A percentile compares a stretch with the other conserved stretches of the same genome.
Evolutionary conservation across 176 grass and related monocot species (phyloP).

Genomic region (Carex parvula): DNA sequence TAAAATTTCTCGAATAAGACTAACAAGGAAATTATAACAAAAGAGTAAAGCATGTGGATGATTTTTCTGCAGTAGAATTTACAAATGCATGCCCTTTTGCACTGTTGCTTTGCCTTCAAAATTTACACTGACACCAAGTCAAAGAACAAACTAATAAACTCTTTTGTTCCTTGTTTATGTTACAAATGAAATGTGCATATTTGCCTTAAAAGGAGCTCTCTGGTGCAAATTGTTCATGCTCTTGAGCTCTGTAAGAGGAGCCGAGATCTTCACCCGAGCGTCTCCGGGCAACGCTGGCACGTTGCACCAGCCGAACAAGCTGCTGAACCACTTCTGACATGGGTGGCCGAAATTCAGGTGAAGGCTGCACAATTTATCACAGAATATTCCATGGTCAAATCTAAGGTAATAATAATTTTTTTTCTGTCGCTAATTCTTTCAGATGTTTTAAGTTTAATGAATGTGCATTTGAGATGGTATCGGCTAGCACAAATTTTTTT

Average conservation of each 20-base stretch:
- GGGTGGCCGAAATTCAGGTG: conserved; percentile 90
- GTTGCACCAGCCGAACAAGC: conserved; percentile 80
- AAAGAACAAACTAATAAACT: conserved; percentile 13
- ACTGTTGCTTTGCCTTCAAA: not conserved
- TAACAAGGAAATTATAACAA: not conserved
- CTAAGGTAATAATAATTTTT: not conserved
- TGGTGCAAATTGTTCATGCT: conserved; percentile 50
- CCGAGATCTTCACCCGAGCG: conserved; percentile 91
- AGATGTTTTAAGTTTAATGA: not conserved
- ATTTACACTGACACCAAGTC: conserved; percentile 26
- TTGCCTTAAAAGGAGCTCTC: conserved; percentile 60
- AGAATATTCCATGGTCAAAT: not conserved
- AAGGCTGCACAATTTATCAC: conserved; percentile 47
- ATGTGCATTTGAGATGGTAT: not conserved
- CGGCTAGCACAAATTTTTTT: too few species aligned
- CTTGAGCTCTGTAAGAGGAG: conserved; percentile 65
- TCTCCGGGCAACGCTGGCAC: conserved; percentile 71
- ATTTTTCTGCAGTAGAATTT: conserved; percentile 6
- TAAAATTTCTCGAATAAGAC: not conserved
- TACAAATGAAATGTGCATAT: not conserved
- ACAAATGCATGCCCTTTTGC: conserved; percentile 7
- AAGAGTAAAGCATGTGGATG: not conserved
- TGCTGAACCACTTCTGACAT: conserved; percentile 98
- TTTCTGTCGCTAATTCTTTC: not conserved
- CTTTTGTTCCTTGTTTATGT: conserved; percentile 2